A percentile compares a stretch with the other conserved stretches of the same genome.
Evolutionary conservation across 768 basidiomycete species (phyloP).

Genomic region (Panellus pusillus): DNA sequence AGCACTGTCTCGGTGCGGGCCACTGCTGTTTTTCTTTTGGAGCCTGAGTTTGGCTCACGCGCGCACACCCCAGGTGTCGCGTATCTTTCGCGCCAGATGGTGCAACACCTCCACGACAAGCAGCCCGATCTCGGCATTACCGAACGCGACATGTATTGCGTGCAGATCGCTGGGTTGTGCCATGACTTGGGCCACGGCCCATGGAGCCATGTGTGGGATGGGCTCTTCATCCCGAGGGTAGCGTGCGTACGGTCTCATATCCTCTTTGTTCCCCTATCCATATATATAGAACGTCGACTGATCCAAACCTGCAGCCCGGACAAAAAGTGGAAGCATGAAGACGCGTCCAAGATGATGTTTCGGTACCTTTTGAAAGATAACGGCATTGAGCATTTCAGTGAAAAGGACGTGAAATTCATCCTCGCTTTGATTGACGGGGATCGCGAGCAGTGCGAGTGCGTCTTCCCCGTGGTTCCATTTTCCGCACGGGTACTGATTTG

Average conservation of each 20-base stretch:
- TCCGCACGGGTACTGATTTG: conserved; percentile 7
- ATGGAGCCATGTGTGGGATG: conserved; percentile 85
- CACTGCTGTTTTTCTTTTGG: background rate
- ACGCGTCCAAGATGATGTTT: conserved; percentile 83
- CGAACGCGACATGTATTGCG: conserved; percentile 71
- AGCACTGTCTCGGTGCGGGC: conserved; percentile 73
- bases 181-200: conserved; percentile 88
- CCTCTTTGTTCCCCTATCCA: background rate
- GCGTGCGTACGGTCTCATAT: conserved; percentile 42
- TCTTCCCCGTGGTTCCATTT: too few species aligned
- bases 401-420: conserved; percentile 57
- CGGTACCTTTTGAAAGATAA: conserved; percentile 64
- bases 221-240: conserved; percentile 64
- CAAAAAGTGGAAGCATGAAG: conserved; percentile 69
- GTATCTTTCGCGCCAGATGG: conserved; percentile 65
- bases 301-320: conserved; percentile 37
- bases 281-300: background rate
- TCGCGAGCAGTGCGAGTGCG: too few species aligned
- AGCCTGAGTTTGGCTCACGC: background rate
- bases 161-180: conserved; percentile 81
- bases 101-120: conserved; percentile 49
- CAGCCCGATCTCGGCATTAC: conserved; percentile 69
- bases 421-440: conserved; percentile 81
- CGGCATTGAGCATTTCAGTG: conserved; percentile 41
- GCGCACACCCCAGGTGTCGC: conserved; percentile 57